Base-by-base conservation (phyloP, 352 stramenopile genomes). In the Aphanomyces invadans region DNA sequence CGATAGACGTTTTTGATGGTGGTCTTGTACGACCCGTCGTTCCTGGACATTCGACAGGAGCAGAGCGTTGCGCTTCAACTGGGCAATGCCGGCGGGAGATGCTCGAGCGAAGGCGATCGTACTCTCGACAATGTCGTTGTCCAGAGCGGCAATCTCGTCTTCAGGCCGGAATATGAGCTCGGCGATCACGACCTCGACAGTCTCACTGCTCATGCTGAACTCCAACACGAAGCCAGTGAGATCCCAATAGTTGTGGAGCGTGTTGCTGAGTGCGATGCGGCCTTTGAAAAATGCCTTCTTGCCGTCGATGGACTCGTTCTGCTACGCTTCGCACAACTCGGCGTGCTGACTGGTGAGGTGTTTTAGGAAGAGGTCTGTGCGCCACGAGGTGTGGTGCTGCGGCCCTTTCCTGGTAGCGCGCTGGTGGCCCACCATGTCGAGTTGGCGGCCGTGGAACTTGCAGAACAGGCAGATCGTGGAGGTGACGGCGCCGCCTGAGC, bases 131-230 rank as follows among this genome's bases (percentile, higher is more conserved):
- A 36, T 4, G 19, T 39, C 51, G 51, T 59, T 26, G 12, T 32
- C 51, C 21, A 38, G 21, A 11, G 19, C 51, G 21, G 29, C 51
- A 12, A 36, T 15, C 11, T 59, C 51, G 51, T 59, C 4, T 17
- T 59, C 51, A 26, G 51, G 51, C 3, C 51, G 51, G 36, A 59
- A 59, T 11, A 59, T 23, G 9, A 59, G 23, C 5, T 59, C n/a
- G 29, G 21, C 51, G 26, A 59, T 59, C 21, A 59, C n/a, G 23
- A 38, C 51, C 21, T 59, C 25, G 51, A 59, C 51, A 38, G 36
- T 59, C 12, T 12, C 12, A 59, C n/a, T 59, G 15, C 11, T 59
- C 15, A 29, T 23, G 12, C n/a, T 25, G 51, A 59, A 15, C 12
- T 12, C 26, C n/a, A n/a, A n/a, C n/a, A n/a, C n/a, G 51, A 38